phyloP scores from a whole-genome alignment of 2,329 filamentous ascomycete genomes.

The Aphanoascus verrucosus region DNA sequence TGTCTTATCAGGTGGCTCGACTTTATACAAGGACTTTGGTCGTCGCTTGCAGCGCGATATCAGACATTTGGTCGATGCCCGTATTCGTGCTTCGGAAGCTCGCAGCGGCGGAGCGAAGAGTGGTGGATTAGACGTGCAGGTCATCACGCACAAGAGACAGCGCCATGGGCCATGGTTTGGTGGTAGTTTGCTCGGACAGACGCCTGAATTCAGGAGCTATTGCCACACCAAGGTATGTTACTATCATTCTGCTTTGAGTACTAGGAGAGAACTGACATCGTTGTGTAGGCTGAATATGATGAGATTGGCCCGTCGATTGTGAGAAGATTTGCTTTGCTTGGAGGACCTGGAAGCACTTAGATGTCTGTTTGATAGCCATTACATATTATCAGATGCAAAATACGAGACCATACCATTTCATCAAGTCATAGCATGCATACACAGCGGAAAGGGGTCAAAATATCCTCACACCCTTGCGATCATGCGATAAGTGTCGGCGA shows the following conservation, averaged over 20 bases:
- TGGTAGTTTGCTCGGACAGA: constrained; percentile 90
- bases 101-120: constrained; percentile 85
- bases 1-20: constrained; percentile 91
- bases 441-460: not conserved
- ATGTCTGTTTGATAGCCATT: not conserved
- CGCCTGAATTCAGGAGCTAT: constrained; percentile 95
- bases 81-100: constrained; percentile 84
- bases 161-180: constrained; percentile 97
- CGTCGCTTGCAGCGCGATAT: constrained; percentile 93
- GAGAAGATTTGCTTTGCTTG: constrained; percentile 82
- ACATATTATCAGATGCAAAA: not conserved
- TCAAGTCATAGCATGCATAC: not conserved
- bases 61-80: constrained; percentile 83
- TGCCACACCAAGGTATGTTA: constrained; percentile 73
- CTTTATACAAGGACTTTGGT: constrained; percentile 97
- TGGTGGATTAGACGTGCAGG: constrained; percentile 89
- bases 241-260: not conserved
- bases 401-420: not conserved
- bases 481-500: too few species aligned
- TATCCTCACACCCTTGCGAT: too few species aligned
- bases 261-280: constrained; percentile 1
- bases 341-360: constrained; percentile 62
- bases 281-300: constrained; percentile 56
- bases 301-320: constrained; percentile 95
- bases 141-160: constrained; percentile 95